Evolutionary conservation across 2,329 filamentous ascomycete genomes (phyloP).

Genomic region (Ceratocystis cacaofunesta): DNA sequence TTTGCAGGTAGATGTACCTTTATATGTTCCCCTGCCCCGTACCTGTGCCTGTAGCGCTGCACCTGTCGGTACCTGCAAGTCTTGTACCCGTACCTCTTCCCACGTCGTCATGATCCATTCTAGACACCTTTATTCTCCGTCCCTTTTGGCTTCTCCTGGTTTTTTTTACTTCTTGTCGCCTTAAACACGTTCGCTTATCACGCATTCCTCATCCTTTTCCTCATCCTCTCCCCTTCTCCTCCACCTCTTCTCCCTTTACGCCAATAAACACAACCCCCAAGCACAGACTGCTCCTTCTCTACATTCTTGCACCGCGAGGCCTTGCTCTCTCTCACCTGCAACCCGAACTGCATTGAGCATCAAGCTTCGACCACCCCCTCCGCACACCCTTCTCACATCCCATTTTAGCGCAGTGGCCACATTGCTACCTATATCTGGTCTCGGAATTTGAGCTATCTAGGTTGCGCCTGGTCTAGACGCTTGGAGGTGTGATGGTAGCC

Average conservation of each 20-base stretch:
- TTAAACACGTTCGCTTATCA: background rate
- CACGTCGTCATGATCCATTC: background rate
- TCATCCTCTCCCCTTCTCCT: background rate
- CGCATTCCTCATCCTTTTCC: background rate
- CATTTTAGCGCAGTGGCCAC: background rate
- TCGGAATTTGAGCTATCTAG: no score
- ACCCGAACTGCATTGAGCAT: background rate
- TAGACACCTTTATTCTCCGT: no score
- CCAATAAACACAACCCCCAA: background rate
- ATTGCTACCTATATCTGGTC: conserved; percentile 1
- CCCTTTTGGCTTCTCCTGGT: background rate
- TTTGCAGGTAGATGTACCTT: no score
- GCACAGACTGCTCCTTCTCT: background rate
- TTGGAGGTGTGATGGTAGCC: background rate
- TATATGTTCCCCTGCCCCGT: background rate
- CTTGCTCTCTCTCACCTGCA: background rate
- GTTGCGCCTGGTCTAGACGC: background rate
- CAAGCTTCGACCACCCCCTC: background rate
- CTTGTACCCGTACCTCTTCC: background rate
- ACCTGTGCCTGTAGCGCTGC: background rate
- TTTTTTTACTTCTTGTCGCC: background rate
- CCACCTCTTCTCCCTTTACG: background rate
- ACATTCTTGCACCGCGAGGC: background rate
- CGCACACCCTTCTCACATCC: background rate
- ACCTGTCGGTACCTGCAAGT: background rate